Conservation (phyloP, 2,329 filamentous ascomycete genomes). For the Cladosporium sp. region DNA sequence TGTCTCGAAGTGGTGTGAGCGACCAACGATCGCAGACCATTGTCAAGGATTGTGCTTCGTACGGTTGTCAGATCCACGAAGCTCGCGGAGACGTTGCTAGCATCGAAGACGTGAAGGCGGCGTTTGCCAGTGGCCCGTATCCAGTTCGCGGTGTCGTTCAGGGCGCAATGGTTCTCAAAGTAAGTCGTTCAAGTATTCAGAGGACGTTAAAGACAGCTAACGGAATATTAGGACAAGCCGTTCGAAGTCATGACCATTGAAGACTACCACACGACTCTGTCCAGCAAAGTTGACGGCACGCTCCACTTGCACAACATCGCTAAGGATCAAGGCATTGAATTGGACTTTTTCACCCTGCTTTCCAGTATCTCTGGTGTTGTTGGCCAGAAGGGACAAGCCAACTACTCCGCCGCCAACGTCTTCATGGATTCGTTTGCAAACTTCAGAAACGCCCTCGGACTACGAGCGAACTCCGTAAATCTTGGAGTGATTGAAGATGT, state of each 20-base stretch:
- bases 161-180: slow-evolving; percentile 1
- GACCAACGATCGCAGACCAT: neutral
- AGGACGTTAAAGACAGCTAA: neutral
- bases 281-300: slow-evolving; percentile 32
- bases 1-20: neutral
- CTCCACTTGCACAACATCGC: slow-evolving; percentile 28
- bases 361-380: slow-evolving; percentile 27
- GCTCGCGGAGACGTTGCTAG: neutral
- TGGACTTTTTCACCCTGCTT: slow-evolving; percentile 37
- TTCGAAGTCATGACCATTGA: slow-evolving; percentile 1
- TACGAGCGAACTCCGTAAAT: slow-evolving; percentile 31
- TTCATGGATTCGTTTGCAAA: slow-evolving; percentile 31
- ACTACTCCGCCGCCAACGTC: slow-evolving; percentile 28
- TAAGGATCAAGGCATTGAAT: slow-evolving; percentile 1
- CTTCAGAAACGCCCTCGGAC: slow-evolving; percentile 30
- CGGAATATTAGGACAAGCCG: neutral
- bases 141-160: neutral
- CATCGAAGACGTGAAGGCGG: neutral
- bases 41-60: neutral
- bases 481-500: slow-evolving; percentile 25
- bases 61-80: neutral
- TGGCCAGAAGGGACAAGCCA: slow-evolving; percentile 29
- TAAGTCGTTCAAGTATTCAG: neutral
- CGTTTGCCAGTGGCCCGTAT: neutral
- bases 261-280: neutral